These are phyloP conservation scores for Lactuca sativa DNA, from an alignment of 129 eudicot genomes.

Conservation along the genomic window DNA sequence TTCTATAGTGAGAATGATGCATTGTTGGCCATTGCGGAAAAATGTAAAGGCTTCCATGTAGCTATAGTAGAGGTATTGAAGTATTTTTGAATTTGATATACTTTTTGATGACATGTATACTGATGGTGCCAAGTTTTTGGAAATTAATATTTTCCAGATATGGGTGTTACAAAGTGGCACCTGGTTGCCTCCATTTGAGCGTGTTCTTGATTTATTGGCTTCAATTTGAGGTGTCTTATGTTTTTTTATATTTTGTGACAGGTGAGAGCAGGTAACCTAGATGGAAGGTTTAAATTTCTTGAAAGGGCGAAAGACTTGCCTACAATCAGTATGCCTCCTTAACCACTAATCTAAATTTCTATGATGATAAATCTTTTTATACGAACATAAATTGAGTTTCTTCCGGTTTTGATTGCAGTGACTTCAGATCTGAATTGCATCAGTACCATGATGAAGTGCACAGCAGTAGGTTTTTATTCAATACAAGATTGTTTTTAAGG, in stretches of 20 bases:
- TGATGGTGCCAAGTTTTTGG: not conserved
- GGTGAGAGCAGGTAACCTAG: conserved; percentile 52
- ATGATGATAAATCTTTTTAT: not conserved
- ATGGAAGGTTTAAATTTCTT: conserved; percentile 57
- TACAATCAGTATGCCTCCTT: conserved; percentile 59
- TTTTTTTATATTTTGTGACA: conserved; percentile 25
- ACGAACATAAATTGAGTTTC: conserved; percentile 2
- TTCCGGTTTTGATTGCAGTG: conserved; percentile 43
- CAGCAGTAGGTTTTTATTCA: conserved; percentile 50
- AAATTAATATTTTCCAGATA: no score
- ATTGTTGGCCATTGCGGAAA: conserved; percentile 52
- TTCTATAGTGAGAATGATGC: conserved; percentile 65
- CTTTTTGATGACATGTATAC: no score
- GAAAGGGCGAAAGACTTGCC: conserved; percentile 59
- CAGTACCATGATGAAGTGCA: conserved; percentile 77
- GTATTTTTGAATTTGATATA: not conserved
- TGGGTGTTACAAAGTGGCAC: no score
- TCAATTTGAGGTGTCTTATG: not conserved
- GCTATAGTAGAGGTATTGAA: conserved; percentile 73
- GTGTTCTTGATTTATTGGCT: not conserved
- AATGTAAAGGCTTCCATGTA: conserved; percentile 57
- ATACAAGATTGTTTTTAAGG: not conserved
- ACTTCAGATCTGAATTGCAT: conserved; percentile 64
- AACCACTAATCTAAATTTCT: conserved; percentile 5
- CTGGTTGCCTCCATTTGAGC: not conserved